Conservation (phyloP, 2,329 filamentous ascomycete species). For the Rhinocladiella mackenziei region DNA sequence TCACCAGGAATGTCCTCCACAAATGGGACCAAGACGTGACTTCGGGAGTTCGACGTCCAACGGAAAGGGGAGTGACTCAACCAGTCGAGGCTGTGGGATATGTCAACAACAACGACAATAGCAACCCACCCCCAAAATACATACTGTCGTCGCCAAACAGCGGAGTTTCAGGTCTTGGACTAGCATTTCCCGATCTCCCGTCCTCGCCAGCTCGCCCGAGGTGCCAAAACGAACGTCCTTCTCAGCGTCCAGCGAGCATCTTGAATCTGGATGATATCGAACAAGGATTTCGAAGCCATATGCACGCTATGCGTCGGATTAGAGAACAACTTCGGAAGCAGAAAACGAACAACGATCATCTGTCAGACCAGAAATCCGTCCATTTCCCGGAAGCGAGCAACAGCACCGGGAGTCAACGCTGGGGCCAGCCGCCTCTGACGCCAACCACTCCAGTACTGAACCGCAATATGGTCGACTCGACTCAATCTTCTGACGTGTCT, state of each 20-base stretch:
- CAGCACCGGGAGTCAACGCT: background rate
- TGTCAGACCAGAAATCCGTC: slow-evolving; percentile 11
- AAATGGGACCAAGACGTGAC: slow-evolving; percentile 22
- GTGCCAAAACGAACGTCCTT: background rate
- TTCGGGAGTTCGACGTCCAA: slow-evolving; percentile 2
- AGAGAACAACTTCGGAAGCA: slow-evolving; percentile 24
- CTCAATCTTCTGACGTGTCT: slow-evolving; percentile 8
- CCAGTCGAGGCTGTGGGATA: slow-evolving; percentile 6
- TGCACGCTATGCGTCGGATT: slow-evolving; percentile 25
- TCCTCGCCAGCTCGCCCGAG: no score
- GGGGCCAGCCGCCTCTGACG: slow-evolving; percentile 3
- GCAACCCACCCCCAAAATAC: no score
- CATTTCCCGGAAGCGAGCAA: slow-evolving; percentile 15
- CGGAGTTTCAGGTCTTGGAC: background rate
- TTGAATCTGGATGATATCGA: slow-evolving; percentile 23
- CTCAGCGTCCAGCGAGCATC: slow-evolving; percentile 3
- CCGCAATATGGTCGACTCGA: slow-evolving; percentile 5
- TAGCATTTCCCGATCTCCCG: slow-evolving; percentile 3
- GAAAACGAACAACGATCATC: slow-evolving; percentile 18
- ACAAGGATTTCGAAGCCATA: slow-evolving; percentile 21
- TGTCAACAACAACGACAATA: slow-evolving; percentile 8
- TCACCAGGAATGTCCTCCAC: slow-evolving; percentile 22
- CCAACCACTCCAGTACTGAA: slow-evolving; percentile 11
- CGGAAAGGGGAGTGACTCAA: slow-evolving; percentile 3
- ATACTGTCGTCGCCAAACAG: slow-evolving; percentile 9